Percentiles rank a stretch among this genome's conserved stretches.
Conservation (phyloP, 1,284 basidiomycete species). For the Cutaneotrichosporon arboriforme region DNA sequence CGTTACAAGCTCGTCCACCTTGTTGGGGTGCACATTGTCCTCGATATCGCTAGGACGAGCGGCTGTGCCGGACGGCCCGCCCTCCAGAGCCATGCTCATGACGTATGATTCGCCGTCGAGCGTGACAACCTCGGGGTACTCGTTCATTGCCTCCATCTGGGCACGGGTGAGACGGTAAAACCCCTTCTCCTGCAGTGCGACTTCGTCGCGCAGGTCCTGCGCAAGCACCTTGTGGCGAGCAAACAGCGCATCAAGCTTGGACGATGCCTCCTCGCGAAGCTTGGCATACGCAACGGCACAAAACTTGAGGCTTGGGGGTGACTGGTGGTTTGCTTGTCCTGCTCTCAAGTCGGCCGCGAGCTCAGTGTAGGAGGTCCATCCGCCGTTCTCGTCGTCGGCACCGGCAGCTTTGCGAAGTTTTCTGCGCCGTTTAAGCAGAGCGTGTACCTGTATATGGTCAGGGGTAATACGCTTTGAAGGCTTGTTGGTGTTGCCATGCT, state of each 20-base stretch:
- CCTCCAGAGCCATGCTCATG: background rate
- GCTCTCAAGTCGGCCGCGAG: too few relatives aligned
- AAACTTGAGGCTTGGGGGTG: background rate
- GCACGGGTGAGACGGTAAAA: background rate
- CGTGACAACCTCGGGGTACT: background rate
- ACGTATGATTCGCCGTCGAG: background rate
- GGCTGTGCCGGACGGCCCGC: too few relatives aligned
- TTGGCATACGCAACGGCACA: background rate
- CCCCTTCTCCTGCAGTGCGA: background rate
- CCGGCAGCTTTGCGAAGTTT: too few relatives aligned
- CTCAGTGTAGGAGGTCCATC: too few relatives aligned
- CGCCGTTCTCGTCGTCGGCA: too few relatives aligned
- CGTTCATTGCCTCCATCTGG: background rate
- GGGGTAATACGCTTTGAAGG: too few relatives aligned
- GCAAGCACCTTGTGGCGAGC: conserved; percentile 1
- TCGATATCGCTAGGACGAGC: background rate
- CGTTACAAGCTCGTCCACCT: background rate
- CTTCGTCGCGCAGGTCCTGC: background rate
- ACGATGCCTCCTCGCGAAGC: background rate
- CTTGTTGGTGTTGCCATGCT: too few relatives aligned
- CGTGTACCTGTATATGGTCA: too few relatives aligned
- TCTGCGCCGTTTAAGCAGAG: too few relatives aligned
- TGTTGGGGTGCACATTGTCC: background rate
- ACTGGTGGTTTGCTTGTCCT: too few relatives aligned
- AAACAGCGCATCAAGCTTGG: background rate